phyloP scores from a whole-genome alignment of 2,329 filamentous ascomycete species.

The Hypocrella siamensis region DNA sequence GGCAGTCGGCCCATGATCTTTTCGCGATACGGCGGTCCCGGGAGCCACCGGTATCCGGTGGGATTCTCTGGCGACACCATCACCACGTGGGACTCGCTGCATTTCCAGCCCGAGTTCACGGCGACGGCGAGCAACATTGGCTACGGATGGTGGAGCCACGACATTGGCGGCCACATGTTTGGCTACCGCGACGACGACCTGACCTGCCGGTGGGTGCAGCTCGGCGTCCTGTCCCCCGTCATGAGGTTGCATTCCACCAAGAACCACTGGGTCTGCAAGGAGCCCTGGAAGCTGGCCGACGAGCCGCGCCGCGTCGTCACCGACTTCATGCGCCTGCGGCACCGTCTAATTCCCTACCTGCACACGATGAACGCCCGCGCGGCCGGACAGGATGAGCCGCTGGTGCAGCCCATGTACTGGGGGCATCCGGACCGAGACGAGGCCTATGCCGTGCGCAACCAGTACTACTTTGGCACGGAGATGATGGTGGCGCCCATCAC shows the following conservation, averaged over 20 bases:
- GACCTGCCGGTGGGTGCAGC: conserved; percentile 43
- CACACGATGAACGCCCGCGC: conserved; percentile 39
- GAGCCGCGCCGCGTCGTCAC: conserved; percentile 30
- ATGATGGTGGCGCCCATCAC: conserved; percentile 42
- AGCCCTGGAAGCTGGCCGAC: conserved; percentile 35
- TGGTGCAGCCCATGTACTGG: conserved; percentile 51
- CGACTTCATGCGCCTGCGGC: conserved; percentile 34
- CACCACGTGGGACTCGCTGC: conserved; percentile 42
- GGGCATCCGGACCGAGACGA: conserved; percentile 31
- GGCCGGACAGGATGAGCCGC: conserved; percentile 27
- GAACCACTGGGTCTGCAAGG: conserved; percentile 42
- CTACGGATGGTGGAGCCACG: conserved; percentile 54
- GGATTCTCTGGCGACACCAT: conserved; percentile 49
- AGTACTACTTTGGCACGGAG: conserved; percentile 42
- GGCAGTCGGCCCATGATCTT: conserved; percentile 32
- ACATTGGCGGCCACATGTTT: conserved; percentile 47
- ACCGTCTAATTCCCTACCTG: conserved; percentile 43
- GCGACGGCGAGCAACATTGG: conserved; percentile 51
- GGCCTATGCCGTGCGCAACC: conserved; percentile 39
- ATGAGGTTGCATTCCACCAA: conserved; percentile 44
- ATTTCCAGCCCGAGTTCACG: conserved; percentile 53
- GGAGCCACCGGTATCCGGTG: conserved; percentile 47
- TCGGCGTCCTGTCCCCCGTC: conserved; percentile 45
- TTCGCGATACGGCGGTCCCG: conserved; percentile 45
- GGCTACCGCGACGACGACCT: conserved; percentile 43